A percentile compares a stretch with the other conserved stretches of the same genome.
These are phyloP conservation scores for Boletus eberwhitei DNA, from an alignment of 768 basidiomycete genomes.

Conservation along the genomic window DNA sequence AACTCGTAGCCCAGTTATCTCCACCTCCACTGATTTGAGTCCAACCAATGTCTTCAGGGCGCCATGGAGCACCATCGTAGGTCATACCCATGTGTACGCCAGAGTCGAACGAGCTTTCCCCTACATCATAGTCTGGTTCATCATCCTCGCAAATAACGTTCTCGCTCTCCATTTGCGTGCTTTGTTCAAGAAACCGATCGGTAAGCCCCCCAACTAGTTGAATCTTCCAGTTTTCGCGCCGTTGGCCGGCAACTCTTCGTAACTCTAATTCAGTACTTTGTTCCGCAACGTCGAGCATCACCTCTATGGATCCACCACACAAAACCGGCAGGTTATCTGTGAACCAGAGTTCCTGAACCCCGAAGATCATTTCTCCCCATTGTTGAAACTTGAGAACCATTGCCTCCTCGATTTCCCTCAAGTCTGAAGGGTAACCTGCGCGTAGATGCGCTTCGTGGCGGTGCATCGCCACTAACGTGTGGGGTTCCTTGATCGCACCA, in stretches of 20 bases:
- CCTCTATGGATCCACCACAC: conserved; percentile 35
- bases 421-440: conserved; percentile 41
- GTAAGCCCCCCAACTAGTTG: conserved; percentile 23
- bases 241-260: conserved; percentile 17
- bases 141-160: conserved; percentile 19
- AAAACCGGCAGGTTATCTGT: conserved; percentile 35
- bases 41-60: conserved; percentile 13
- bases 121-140: conserved; percentile 16
- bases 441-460: conserved; percentile 49
- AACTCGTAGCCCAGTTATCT: conserved; percentile 7
- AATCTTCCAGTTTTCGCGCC: conserved; percentile 30
- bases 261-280: conserved; percentile 24
- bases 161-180: conserved; percentile 7
- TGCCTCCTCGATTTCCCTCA: conserved; percentile 45
- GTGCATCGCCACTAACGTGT: conserved; percentile 48
- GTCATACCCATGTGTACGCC: conserved; percentile 21
- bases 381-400: conserved; percentile 55
- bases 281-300: conserved; percentile 26
- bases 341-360: conserved; percentile 45
- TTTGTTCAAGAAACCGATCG: conserved; percentile 2
- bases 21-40: conserved; percentile 6
- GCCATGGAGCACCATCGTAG: conserved; percentile 1
- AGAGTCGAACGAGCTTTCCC: conserved; percentile 27
- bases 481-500: conserved; percentile 26
- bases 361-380: conserved; percentile 45